Conservation (phyloP, 805 yeast species). For the Candida easanensis region DNA sequence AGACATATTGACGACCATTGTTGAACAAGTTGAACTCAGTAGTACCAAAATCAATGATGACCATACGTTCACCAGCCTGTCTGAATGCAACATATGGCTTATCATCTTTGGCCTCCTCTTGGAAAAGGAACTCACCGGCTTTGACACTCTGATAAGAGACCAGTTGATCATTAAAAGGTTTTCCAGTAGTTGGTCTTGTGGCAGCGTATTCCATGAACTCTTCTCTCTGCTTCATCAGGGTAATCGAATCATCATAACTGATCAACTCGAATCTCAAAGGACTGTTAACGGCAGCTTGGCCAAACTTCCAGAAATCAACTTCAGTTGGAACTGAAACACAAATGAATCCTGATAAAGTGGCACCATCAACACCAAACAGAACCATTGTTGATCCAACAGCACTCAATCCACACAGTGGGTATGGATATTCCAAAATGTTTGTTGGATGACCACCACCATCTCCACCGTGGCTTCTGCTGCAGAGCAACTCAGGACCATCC, state of each 20-base stretch:
- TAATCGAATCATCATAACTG: slow-evolving; percentile 61
- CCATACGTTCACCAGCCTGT: slow-evolving; percentile 95
- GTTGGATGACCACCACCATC: slow-evolving; percentile 98
- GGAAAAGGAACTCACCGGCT: slow-evolving; percentile 25
- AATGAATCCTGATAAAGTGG: slow-evolving; percentile 94
- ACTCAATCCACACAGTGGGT: slow-evolving; percentile 92
- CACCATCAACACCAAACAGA: slow-evolving; percentile 94
- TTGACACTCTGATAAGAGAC: slow-evolving; percentile 66
- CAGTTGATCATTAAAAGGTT: slow-evolving; percentile 37
- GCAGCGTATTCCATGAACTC: slow-evolving; percentile 45
- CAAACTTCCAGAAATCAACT: slow-evolving; percentile 97
- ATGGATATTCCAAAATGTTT: slow-evolving; percentile 94
- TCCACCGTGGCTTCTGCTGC: slow-evolving; percentile 97
- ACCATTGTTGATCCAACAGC: slow-evolving; percentile 99
- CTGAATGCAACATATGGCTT: slow-evolving; percentile 79
- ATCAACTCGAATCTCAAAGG: slow-evolving; percentile 74
- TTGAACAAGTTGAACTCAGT: slow-evolving; percentile 79
- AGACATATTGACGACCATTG: slow-evolving; percentile 77
- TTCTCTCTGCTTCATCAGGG: slow-evolving; percentile 63
- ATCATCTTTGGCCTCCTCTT: slow-evolving; percentile 35
- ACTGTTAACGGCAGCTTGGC: slow-evolving; percentile 96
- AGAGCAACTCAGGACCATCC: slow-evolving; percentile 90
- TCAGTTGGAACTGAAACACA: slow-evolving; percentile 94
- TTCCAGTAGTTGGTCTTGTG: slow-evolving; percentile 29
- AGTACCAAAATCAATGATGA: slow-evolving; percentile 90